These are phyloP conservation scores for Fusarium tjaetaba DNA, from an alignment of 2,329 filamentous ascomycete genomes.

Conservation along the genomic window DNA sequence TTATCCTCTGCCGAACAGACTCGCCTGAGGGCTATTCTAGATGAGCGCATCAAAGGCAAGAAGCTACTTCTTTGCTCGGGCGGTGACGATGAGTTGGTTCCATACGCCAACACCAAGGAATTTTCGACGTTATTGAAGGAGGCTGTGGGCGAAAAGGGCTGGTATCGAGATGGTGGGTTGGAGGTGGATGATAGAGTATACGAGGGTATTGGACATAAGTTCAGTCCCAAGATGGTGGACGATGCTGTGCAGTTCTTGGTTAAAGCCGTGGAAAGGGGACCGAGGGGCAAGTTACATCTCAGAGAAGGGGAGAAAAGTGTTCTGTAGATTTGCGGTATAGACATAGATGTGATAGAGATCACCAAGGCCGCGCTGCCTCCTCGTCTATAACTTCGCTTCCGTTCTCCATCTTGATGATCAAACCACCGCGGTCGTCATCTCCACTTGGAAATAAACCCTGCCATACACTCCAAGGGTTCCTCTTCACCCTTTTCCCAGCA, in stretches of 20 bases:
- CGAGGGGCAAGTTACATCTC: slow-evolving; percentile 37
- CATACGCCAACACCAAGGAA: slow-evolving; percentile 66
- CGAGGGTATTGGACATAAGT: slow-evolving; percentile 74
- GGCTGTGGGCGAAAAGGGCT: slow-evolving; percentile 55
- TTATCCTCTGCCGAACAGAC: slow-evolving; percentile 52
- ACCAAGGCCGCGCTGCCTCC: slow-evolving; percentile 54
- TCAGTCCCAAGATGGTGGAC: slow-evolving; percentile 71
- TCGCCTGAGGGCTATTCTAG: slow-evolving; percentile 57
- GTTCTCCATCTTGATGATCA: slow-evolving; percentile 48
- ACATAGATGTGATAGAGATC: neutral
- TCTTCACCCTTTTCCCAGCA: slow-evolving; percentile 57
- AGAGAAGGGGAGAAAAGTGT: slow-evolving; percentile 47
- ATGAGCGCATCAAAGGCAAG: slow-evolving; percentile 67
- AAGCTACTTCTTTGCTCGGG: slow-evolving; percentile 72
- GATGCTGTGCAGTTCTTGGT: slow-evolving; percentile 73
- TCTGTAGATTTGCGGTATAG: slow-evolving; percentile 11
- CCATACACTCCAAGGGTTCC: slow-evolving; percentile 60
- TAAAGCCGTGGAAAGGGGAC: slow-evolving; percentile 53
- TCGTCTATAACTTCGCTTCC: slow-evolving; percentile 55
- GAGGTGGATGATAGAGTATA: slow-evolving; percentile 74
- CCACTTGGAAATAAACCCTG: slow-evolving; percentile 58
- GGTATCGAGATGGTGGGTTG: slow-evolving; percentile 66
- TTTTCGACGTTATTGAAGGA: slow-evolving; percentile 71
- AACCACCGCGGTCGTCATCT: slow-evolving; percentile 49
- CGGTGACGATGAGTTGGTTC: slow-evolving; percentile 76